Percentiles rank a stretch among this genome's conserved stretches.
These are phyloP conservation scores for Coemansia sp. DNA, from an alignment of 371 early-diverging fungal species.

Conservation along the genomic window DNA sequence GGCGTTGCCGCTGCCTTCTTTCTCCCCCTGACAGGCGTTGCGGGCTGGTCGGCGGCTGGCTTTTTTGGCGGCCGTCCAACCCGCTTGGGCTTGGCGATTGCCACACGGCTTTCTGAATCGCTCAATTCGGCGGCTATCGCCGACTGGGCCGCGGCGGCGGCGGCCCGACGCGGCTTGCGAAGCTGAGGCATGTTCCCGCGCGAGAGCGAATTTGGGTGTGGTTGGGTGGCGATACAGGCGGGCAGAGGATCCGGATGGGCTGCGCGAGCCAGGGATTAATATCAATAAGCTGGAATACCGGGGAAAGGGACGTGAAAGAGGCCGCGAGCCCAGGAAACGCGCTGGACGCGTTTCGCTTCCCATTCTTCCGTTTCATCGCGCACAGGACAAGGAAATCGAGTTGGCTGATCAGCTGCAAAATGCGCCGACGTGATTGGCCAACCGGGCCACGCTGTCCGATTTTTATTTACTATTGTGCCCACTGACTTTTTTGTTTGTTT, in stretches of 20 bases:
- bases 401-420: not conserved
- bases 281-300: slow-evolving; percentile 2
- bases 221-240: too few species aligned
- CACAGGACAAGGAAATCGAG: slow-evolving; percentile 20
- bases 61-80: not conserved
- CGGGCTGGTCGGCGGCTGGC: not conserved
- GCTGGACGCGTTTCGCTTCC: not conserved
- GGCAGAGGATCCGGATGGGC: too few species aligned
- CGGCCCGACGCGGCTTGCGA: slow-evolving; percentile 15
- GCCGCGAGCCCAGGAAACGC: not conserved
- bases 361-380: slow-evolving; percentile 1
- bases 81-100: not conserved
- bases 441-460: not conserved
- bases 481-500: not conserved
- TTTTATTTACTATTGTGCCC: not conserved
- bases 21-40: not conserved
- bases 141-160: slow-evolving; percentile 7
- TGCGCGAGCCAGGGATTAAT: not conserved
- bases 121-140: slow-evolving; percentile 8
- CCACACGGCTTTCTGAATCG: not conserved
- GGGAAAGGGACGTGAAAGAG: slow-evolving; percentile 12
- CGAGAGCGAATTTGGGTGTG: not conserved
- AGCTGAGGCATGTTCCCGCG: slow-evolving; percentile 18
- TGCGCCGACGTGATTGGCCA: slow-evolving; percentile 22
- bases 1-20: slow-evolving; percentile 10